Percentiles rank a stretch among this genome's conserved stretches.
Evolutionary conservation across 768 basidiomycete species (phyloP).

Genomic region (Lanmaoa pseudosensibilis): DNA sequence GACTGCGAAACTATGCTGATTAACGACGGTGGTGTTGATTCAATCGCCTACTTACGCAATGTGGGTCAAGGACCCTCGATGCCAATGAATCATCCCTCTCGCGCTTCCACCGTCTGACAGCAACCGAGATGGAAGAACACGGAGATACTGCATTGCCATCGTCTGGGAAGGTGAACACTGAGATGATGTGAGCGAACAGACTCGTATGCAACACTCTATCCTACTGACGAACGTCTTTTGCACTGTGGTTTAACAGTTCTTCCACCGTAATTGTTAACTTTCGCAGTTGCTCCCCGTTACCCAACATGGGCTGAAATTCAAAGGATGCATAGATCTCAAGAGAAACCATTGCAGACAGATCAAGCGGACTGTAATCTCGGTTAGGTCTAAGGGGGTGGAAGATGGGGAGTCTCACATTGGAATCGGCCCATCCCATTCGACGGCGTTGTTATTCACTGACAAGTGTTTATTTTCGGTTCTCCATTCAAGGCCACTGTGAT

Average conservation of each 20-base stretch:
- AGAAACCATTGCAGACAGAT: background rate
- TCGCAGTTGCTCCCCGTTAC: slow-evolving; percentile 1
- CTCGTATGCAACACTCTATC: no score
- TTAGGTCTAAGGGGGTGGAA: background rate
- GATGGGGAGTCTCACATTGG: background rate
- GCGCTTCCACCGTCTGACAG: background rate
- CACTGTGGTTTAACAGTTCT: no score
- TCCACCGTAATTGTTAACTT: no score
- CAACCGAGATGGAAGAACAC: background rate
- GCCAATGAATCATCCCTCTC: background rate
- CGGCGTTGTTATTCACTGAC: background rate
- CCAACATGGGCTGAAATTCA: background rate
- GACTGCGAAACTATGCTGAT: background rate
- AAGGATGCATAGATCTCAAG: background rate
- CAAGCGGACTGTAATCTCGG: background rate
- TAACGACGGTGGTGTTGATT: background rate
- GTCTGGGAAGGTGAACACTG: background rate
- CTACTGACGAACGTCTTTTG: background rate
- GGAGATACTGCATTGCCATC: background rate
- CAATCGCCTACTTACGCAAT: background rate
- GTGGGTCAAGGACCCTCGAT: background rate
- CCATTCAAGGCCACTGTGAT: background rate
- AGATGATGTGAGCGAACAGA: background rate
- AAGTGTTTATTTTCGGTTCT: background rate
- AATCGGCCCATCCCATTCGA: background rate